Conservation (phyloP, 78 protist species). For the Polysphondylium violaceum region DNA sequence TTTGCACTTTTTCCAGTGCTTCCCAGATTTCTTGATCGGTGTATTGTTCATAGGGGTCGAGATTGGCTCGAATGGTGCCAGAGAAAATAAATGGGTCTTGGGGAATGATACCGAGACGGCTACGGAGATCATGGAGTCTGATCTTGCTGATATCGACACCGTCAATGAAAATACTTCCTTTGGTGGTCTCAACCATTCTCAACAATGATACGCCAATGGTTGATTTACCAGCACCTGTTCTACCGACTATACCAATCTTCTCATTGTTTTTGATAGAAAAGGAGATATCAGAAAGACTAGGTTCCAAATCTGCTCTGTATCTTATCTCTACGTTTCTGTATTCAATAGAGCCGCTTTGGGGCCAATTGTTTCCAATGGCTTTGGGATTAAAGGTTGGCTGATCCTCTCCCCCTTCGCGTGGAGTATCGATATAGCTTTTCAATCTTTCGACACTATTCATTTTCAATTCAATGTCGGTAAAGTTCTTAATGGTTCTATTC, state of each 20-base stretch:
- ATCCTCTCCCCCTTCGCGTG: conserved; percentile 59
- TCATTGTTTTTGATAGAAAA: conserved; percentile 35
- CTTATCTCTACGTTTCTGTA: conserved; percentile 77
- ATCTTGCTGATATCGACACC: conserved; percentile 82
- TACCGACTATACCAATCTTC: conserved; percentile 91
- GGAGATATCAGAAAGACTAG: conserved; percentile 77
- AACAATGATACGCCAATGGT: conserved; percentile 75
- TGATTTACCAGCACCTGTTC: conserved; percentile 93
- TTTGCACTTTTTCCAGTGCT: conserved; percentile 74
- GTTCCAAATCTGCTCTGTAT: conserved; percentile 83
- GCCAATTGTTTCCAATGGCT: conserved; percentile 70
- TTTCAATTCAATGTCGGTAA: conserved; percentile 85
- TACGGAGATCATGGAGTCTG: conserved; percentile 70
- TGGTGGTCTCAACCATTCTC: conserved; percentile 69
- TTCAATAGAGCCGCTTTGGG: conserved; percentile 60
- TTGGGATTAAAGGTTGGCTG: conserved; percentile 20
- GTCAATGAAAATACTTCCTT: conserved; percentile 71
- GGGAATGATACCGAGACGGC: conserved; percentile 89
- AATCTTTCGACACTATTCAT: conserved; percentile 76
- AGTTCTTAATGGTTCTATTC: conserved; percentile 37
- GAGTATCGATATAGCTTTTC: conserved; percentile 16
- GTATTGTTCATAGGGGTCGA: conserved; percentile 72
- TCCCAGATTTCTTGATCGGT: conserved; percentile 72
- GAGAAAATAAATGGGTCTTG: conserved; percentile 94
- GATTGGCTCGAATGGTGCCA: conserved; percentile 64